These are phyloP conservation scores for Pseudogymnoascus sp. DNA, from an alignment of 2,329 filamentous ascomycete genomes.

Conservation along the genomic window DNA sequence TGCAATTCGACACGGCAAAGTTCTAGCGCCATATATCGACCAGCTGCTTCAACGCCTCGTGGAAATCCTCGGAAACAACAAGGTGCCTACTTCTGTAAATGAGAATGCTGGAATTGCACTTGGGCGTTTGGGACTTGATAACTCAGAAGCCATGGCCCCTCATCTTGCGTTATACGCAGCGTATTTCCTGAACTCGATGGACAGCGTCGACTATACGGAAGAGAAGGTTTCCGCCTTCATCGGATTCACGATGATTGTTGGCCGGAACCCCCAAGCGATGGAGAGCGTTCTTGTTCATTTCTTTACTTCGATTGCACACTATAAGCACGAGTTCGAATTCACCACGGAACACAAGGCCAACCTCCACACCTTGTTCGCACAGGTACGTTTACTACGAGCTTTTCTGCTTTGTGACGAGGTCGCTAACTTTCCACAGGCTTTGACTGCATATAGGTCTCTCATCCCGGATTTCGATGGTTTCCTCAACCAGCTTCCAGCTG, in stretches of 20 bases:
- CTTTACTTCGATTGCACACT: slow-evolving; percentile 77
- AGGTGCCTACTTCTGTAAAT: slow-evolving; percentile 77
- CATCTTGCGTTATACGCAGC: slow-evolving; percentile 74
- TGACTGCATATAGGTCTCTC: slow-evolving; percentile 48
- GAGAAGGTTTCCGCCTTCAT: slow-evolving; percentile 93
- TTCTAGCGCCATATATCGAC: slow-evolving; percentile 70
- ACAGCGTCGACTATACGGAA: slow-evolving; percentile 77
- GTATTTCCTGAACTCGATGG: slow-evolving; percentile 75
- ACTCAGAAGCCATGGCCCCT: slow-evolving; percentile 68
- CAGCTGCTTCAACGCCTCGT: slow-evolving; percentile 71
- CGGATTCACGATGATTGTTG: slow-evolving; percentile 80
- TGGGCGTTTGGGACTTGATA: slow-evolving; percentile 77
- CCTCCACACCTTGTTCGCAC: slow-evolving; percentile 28
- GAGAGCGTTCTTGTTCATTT: slow-evolving; percentile 77
- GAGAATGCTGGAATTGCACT: slow-evolving; percentile 95
- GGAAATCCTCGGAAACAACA: slow-evolving; percentile 76
- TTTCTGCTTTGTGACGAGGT: slow-evolving; percentile 4
- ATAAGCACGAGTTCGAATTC: slow-evolving; percentile 56
- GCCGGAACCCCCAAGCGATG: slow-evolving; percentile 85
- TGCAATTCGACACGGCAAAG: slow-evolving; percentile 68
- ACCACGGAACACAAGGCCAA: slow-evolving; percentile 22
- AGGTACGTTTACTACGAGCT: slow-evolving; percentile 21
- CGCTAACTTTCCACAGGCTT: slow-evolving; percentile 35
- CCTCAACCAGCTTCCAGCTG: slow-evolving; percentile 27
- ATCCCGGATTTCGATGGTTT: slow-evolving; percentile 49